Evolutionary conservation across 768 basidiomycete genomes (phyloP).

Genomic region (Leucosporidium creatinivorum): DNA sequence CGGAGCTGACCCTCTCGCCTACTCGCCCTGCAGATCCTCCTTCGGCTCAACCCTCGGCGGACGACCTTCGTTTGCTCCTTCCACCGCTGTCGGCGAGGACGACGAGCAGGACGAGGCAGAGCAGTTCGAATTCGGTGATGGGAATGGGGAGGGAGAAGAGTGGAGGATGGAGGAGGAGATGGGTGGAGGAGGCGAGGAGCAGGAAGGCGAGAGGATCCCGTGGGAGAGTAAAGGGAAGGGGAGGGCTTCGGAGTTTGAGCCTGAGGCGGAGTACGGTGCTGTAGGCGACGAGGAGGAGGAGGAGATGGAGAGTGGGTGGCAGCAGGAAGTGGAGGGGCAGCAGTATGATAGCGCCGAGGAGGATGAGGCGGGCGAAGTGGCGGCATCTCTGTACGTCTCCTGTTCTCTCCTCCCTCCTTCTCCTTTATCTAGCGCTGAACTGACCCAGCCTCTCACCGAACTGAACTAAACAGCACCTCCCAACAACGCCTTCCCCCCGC

Average conservation of each 20-base stretch:
- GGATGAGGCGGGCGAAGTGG: not conserved
- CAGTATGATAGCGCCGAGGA: not conserved
- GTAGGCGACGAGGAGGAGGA: not conserved
- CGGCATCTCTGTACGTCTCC: no score
- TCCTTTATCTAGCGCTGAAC: no score
- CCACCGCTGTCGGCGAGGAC: no score
- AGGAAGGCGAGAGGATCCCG: slow-evolving; percentile 2
- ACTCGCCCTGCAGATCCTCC: no score
- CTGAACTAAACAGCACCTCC: not conserved
- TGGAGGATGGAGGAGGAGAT: no score
- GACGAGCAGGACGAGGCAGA: not conserved
- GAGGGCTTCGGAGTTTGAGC: not conserved
- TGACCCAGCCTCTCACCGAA: not conserved
- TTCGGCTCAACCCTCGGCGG: no score
- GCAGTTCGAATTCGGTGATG: not conserved
- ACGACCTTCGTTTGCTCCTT: no score
- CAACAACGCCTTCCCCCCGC: not conserved
- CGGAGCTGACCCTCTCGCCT: no score
- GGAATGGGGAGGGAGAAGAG: not conserved
- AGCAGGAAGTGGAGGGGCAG: not conserved
- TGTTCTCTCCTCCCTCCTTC: not conserved
- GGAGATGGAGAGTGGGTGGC: not conserved
- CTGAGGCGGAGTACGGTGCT: not conserved
- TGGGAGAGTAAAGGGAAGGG: slow-evolving; percentile 14
- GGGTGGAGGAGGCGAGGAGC: not conserved